Evolutionary conservation across 352 stramenopile genomes (phyloP).

Genomic region (Phytophthora fragariaefolia): DNA sequence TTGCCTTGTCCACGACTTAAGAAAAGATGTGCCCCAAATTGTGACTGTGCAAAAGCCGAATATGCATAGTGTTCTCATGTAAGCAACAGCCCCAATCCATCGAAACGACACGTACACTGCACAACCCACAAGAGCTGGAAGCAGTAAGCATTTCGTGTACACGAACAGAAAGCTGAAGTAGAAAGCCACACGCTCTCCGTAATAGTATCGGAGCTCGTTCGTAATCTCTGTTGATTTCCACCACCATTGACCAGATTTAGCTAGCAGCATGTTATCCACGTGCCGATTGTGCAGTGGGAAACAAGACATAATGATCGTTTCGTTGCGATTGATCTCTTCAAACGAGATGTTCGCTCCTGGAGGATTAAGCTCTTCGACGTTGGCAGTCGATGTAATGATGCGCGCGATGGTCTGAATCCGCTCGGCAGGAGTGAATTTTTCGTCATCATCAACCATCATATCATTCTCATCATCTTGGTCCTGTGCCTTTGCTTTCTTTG

Average conservation of each 20-base stretch:
- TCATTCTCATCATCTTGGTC: conserved; percentile 31
- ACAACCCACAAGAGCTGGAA: conserved; percentile 64
- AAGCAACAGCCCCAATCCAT: conserved; percentile 73
- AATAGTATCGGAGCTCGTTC: conserved; percentile 86
- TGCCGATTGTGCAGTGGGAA: conserved; percentile 88
- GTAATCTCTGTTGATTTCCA: conserved; percentile 84
- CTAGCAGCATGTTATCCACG: conserved; percentile 70
- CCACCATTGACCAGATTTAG: conserved; percentile 79
- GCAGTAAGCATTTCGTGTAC: conserved; percentile 82
- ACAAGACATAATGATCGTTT: conserved; percentile 77
- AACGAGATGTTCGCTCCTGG: conserved; percentile 79
- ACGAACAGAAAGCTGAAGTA: conserved; percentile 89
- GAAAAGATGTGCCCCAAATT: conserved; percentile 79
- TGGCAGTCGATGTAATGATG: conserved; percentile 84
- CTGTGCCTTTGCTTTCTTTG: conserved; percentile 9
- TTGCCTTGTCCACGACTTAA: conserved; percentile 80
- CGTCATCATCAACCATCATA: conserved; percentile 53
- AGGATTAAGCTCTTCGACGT: conserved; percentile 78
- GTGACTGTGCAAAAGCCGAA: conserved; percentile 82
- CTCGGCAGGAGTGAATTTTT: conserved; percentile 84
- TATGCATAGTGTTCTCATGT: conserved; percentile 83
- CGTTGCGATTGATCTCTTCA: conserved; percentile 77
- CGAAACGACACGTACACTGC: conserved; percentile 74
- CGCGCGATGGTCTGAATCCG: conserved; percentile 86
- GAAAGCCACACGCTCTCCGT: conserved; percentile 85